Base-by-base conservation (phyloP, 108 stramenopile genomes). In the Ochromonas danica region DNA sequence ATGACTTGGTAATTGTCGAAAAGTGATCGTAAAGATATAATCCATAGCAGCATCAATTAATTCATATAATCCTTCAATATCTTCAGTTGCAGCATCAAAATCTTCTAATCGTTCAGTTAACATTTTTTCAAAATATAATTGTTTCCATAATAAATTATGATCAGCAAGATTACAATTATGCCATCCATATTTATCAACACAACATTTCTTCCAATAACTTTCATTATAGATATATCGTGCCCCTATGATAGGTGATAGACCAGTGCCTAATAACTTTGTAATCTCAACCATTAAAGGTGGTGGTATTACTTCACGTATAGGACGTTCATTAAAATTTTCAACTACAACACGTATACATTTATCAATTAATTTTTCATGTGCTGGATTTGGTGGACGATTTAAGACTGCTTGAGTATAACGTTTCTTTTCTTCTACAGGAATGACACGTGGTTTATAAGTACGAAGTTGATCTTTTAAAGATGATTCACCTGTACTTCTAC, bases 121-220 rank as follows among this genome's bases (percentile, higher is more conserved):
- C 35, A 65, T 33, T 0, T 79, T 0, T 78, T 90, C 90, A 42
- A 90, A 88, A 38, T 82, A 90, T 27, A 90, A 81, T 85, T 90
- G 89, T 83, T 89, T 89, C 90, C 89, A 90, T 27, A 85, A 85
- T 45, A 89, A 43, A 61, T 89, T 89, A 70, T 90, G 90, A 38
- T 90, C 88, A 0, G 33, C 71, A 39, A 90, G 81, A 62, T 81
- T 79, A 60, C 88, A 89, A 42, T 86, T 82, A 30, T 61, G 61
- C 83, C 87, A 87, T 40, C 71, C 71, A 40, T 77, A 62, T n/a
- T 83, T 31, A 42, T 78, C 74, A 42, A 84, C 38, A 77, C 87
- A 88, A 14, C 78, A 61, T n/a, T 70, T 65, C 78, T 90, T 88
- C 89, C 89, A 90, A 70, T 90, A 90, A 72, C 70, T 80, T 42